phyloP scores from a whole-genome alignment of 257 asterid species.

The Capsicum rhomboideum region DNA sequence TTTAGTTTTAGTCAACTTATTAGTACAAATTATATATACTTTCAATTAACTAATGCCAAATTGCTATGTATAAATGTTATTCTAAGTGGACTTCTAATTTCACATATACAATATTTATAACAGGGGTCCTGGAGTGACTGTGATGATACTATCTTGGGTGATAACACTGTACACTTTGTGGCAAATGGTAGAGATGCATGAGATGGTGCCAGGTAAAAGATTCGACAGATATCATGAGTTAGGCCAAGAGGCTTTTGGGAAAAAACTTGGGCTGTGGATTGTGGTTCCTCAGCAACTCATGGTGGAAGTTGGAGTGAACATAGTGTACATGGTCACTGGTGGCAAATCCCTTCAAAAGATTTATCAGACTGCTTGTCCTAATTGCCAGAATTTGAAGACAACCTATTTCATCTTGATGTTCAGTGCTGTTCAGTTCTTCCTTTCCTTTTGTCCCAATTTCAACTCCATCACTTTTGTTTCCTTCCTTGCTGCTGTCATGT shows the following conservation, averaged over 20 bases:
- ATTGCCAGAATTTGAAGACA: slow-evolving; percentile 13
- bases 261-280: slow-evolving; percentile 40
- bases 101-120: neutral
- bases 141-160: slow-evolving; percentile 43
- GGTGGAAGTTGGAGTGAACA: slow-evolving; percentile 40
- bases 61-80: neutral
- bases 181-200: slow-evolving; percentile 72
- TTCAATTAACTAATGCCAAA: neutral
- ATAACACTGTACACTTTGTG: slow-evolving; percentile 49
- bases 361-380: slow-evolving; percentile 14
- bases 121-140: slow-evolving; percentile 52
- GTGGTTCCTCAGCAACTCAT: slow-evolving; percentile 50
- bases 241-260: slow-evolving; percentile 49
- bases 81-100: neutral
- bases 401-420: slow-evolving; percentile 36
- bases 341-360: slow-evolving; percentile 43
- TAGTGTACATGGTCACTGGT: slow-evolving; percentile 55
- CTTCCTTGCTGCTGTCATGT: slow-evolving; percentile 52
- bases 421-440: slow-evolving; percentile 32
- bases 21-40: too few species aligned
- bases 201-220: slow-evolving; percentile 36
- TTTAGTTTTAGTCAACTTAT: too few species aligned
- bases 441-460: slow-evolving; percentile 46
- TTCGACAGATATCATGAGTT: slow-evolving; percentile 55
- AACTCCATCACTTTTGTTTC: slow-evolving; percentile 31